These are phyloP conservation scores for Vaccinium darrowii DNA, from an alignment of 148 eudicot genomes.

Conservation along the genomic window DNA sequence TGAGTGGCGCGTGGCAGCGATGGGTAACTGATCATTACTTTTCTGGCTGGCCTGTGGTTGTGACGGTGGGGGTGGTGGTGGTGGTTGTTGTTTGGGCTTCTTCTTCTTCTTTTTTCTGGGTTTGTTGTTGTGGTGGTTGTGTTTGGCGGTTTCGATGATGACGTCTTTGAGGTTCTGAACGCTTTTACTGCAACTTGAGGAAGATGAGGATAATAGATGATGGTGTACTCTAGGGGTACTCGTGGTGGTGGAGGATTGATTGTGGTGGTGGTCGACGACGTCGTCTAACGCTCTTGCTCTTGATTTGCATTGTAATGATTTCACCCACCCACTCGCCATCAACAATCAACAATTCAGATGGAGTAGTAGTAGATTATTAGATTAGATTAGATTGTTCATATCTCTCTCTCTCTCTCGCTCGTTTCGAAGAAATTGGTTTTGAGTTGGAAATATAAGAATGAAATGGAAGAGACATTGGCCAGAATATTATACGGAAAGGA, in stretches of 20 bases:
- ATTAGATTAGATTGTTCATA: not conserved
- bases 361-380: no score
- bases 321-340: slow-evolving; percentile 85
- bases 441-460: no score
- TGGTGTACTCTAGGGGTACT: not conserved
- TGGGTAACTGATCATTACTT: no score
- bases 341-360: not conserved
- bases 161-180: slow-evolving; percentile 62
- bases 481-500: no score
- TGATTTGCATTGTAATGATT: slow-evolving; percentile 83
- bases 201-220: slow-evolving; percentile 19
- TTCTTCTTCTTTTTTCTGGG: slow-evolving; percentile 21
- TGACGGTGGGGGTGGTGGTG: slow-evolving; percentile 6
- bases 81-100: slow-evolving; percentile 10
- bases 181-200: slow-evolving; percentile 61
- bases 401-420: not conserved
- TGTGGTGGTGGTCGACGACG: slow-evolving; percentile 42
- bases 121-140: slow-evolving; percentile 10
- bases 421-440: no score
- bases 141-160: slow-evolving; percentile 31
- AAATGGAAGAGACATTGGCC: no score
- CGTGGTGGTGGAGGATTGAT: slow-evolving; percentile 20
- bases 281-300: slow-evolving; percentile 76
- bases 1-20: slow-evolving; percentile 6
- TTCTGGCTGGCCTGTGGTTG: no score